A percentile compares a stretch with the other conserved stretches of the same genome.
Evolutionary conservation across 805 yeast genomes (phyloP).

Genomic region (Starmerella lactis-condensi): DNA sequence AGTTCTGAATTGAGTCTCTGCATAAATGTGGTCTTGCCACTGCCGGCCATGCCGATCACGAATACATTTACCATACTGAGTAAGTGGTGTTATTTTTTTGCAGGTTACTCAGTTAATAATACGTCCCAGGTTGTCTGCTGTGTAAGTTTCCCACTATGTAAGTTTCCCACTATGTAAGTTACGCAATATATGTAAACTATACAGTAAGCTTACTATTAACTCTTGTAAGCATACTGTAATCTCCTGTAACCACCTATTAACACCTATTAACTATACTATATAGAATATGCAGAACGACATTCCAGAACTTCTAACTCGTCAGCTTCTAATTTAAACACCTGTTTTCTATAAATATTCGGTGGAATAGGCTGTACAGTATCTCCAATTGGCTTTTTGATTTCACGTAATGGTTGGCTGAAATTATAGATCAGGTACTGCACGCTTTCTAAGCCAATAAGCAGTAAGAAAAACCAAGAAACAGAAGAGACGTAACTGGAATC

Average conservation of each 20-base stretch:
- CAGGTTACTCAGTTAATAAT: too few relatives aligned
- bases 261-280: too few relatives aligned
- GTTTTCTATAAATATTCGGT: constrained; percentile 34
- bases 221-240: too few relatives aligned
- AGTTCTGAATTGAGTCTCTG: constrained; percentile 82
- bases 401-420: constrained; percentile 21
- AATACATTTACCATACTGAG: constrained; percentile 13
- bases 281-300: too few relatives aligned
- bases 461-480: constrained; percentile 88
- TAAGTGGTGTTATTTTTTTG: too few relatives aligned
- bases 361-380: constrained; percentile 5
- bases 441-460: constrained; percentile 64
- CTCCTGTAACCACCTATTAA: too few relatives aligned
- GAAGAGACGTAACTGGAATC: constrained; percentile 87
- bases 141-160: too few relatives aligned
- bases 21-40: constrained; percentile 96
- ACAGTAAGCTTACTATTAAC: too few relatives aligned
- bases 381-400: constrained; percentile 18
- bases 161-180: too few relatives aligned
- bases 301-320: constrained; percentile 58
- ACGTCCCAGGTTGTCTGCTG: too few relatives aligned
- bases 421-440: constrained; percentile 54
- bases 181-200: too few relatives aligned
- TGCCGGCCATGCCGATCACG: constrained; percentile 46
- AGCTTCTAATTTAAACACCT: constrained; percentile 48